These are phyloP conservation scores for Eutypa lata DNA, from an alignment of 2,329 filamentous ascomycete species.

Conservation along the genomic window DNA sequence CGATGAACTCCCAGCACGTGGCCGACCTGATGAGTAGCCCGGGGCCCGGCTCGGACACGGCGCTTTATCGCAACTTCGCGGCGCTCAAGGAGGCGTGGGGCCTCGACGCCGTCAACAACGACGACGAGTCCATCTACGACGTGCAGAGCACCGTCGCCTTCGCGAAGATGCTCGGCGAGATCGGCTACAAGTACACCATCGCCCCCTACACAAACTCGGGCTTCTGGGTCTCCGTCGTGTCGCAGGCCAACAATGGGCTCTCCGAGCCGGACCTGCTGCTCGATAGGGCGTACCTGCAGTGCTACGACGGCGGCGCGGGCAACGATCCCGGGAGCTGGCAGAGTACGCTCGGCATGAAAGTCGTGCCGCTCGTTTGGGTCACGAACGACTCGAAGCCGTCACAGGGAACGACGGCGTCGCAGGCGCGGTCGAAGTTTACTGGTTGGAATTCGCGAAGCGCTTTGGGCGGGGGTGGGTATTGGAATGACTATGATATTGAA, in stretches of 20 bases:
- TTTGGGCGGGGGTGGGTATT: slow-evolving; percentile 35
- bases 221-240: slow-evolving; percentile 34
- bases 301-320: slow-evolving; percentile 36
- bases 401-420: slow-evolving; percentile 29
- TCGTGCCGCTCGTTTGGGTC: slow-evolving; percentile 38
- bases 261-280: slow-evolving; percentile 26
- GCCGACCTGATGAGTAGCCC: slow-evolving; percentile 33
- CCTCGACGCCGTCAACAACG: slow-evolving; percentile 44
- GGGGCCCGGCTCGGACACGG: slow-evolving; percentile 30
- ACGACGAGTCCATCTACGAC: slow-evolving; percentile 43
- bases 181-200: slow-evolving; percentile 41
- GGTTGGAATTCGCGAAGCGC: slow-evolving; percentile 23
- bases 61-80: slow-evolving; percentile 37
- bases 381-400: slow-evolving; percentile 37
- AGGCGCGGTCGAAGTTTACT: slow-evolving; percentile 29
- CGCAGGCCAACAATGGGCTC: slow-evolving; percentile 27
- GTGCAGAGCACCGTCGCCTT: slow-evolving; percentile 38
- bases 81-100: slow-evolving; percentile 38
- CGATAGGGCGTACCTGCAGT: slow-evolving; percentile 39
- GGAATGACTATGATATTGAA: slow-evolving; percentile 41
- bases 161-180: slow-evolving; percentile 36
- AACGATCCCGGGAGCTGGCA: slow-evolving; percentile 35
- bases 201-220: slow-evolving; percentile 38
- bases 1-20: slow-evolving; percentile 41
- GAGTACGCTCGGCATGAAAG: slow-evolving; percentile 30